Conservation (phyloP, 1,139 yeast species). For the Suhomyces choctaworum region DNA sequence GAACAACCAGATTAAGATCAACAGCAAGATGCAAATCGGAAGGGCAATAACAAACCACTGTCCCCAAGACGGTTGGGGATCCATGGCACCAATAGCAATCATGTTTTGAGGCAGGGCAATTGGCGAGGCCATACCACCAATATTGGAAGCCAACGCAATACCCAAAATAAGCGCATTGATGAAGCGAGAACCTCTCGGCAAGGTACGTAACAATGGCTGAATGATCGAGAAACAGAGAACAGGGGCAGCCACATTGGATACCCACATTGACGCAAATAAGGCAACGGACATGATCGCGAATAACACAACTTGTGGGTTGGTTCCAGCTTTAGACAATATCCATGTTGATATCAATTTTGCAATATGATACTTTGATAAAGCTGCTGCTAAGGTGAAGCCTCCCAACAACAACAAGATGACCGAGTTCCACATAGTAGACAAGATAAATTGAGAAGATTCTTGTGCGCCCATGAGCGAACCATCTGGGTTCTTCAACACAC, state of each 20-base stretch:
- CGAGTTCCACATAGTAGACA: constrained; percentile 71
- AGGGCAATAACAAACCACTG: constrained; percentile 71
- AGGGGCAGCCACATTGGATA: constrained; percentile 78
- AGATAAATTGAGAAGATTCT: constrained; percentile 54
- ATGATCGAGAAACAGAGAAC: constrained; percentile 69
- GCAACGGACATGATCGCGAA: constrained; percentile 69
- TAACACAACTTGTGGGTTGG: constrained; percentile 62
- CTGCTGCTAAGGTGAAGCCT: constrained; percentile 75
- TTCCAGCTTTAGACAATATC: constrained; percentile 64
- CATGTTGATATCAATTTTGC: constrained; percentile 69
- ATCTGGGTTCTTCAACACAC: constrained; percentile 53
- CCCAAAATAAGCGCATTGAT: constrained; percentile 67
- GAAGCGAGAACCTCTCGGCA: constrained; percentile 61
- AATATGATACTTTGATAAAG: constrained; percentile 66
- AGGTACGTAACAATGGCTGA: constrained; percentile 61
- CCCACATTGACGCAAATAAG: constrained; percentile 74
- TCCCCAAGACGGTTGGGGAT: constrained; percentile 73
- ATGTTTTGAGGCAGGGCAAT: constrained; percentile 79
- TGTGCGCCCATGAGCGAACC: constrained; percentile 56
- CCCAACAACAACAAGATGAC: constrained; percentile 69
- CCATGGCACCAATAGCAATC: constrained; percentile 68
- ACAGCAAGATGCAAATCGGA: constrained; percentile 59
- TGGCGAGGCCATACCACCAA: constrained; percentile 83
- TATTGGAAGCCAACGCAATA: constrained; percentile 69
- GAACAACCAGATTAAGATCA: constrained; percentile 57